A percentile compares a stretch with the other conserved stretches of the same genome.
Conservation (phyloP, 106 monocot species). For the Dioscorea zingiberensis region DNA sequence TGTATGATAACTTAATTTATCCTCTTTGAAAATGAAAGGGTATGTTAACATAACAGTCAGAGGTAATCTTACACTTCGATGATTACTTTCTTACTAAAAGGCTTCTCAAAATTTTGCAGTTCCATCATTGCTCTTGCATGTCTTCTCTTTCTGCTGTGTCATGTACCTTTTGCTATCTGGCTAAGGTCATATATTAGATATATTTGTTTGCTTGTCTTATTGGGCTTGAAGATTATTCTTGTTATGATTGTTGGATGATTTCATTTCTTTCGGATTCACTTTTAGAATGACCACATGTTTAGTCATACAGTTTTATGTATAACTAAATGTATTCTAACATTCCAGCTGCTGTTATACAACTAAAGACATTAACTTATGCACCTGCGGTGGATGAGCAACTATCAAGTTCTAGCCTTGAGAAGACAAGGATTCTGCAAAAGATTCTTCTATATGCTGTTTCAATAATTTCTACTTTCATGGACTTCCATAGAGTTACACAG, state of each 20-base stretch:
- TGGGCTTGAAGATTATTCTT: no score
- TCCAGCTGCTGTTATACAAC: constrained; percentile 81
- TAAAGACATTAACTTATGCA: constrained; percentile 61
- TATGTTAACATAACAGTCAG: no score
- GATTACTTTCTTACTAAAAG: background rate
- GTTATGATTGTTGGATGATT: background rate
- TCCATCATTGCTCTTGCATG: no score
- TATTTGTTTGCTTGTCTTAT: background rate
- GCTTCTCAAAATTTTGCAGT: background rate
- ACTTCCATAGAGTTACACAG: constrained; percentile 37
- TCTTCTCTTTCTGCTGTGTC: no score
- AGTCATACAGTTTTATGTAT: no score
- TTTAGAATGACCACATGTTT: background rate
- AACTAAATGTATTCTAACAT: background rate
- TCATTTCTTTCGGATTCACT: background rate
- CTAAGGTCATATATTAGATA: no score
- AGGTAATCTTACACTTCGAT: no score
- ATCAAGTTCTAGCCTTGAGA: constrained; percentile 39
- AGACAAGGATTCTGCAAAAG: constrained; percentile 55
- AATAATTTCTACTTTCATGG: constrained; percentile 65
- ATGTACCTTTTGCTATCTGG: no score
- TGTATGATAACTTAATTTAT: no score
- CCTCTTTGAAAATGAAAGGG: no score
- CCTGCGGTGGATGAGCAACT: constrained; percentile 54
- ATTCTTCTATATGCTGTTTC: constrained; percentile 76